These are phyloP conservation scores for Pseudogymnoascus sp. DNA, from an alignment of 2,329 filamentous ascomycete species.

Conservation along the genomic window DNA sequence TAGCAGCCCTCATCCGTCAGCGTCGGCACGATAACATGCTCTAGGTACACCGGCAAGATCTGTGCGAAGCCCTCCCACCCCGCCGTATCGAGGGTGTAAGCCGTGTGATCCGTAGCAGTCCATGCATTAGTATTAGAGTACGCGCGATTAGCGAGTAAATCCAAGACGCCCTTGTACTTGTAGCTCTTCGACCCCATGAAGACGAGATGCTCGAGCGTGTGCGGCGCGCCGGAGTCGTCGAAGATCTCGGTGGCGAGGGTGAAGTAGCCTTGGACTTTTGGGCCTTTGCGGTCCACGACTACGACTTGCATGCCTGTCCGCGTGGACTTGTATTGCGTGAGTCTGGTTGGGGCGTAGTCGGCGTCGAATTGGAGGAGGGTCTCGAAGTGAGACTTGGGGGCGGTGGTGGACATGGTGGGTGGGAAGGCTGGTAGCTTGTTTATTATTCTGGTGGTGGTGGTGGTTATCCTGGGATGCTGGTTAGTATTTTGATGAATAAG, in stretches of 20 bases:
- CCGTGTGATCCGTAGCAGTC: conserved; percentile 94
- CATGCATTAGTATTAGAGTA: conserved; percentile 95
- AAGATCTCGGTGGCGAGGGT: conserved; percentile 94
- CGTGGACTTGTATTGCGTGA: conserved; percentile 94
- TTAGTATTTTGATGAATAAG: background rate
- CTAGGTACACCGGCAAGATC: conserved; percentile 88
- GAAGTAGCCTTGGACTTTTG: conserved; percentile 94
- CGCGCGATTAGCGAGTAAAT: conserved; percentile 85
- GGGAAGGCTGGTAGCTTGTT: background rate
- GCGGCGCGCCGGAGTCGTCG: conserved; percentile 89
- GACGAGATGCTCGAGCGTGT: conserved; percentile 73
- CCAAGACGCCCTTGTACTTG: conserved; percentile 87
- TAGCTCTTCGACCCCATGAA: conserved; percentile 93
- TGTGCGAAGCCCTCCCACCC: conserved; percentile 96
- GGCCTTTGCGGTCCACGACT: conserved; percentile 83
- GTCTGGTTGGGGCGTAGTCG: conserved; percentile 78
- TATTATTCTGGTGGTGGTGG: background rate
- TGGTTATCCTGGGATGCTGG: background rate
- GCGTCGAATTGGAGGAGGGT: conserved; percentile 78
- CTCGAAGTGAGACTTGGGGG: conserved; percentile 55
- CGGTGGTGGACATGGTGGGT: background rate
- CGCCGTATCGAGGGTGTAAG: conserved; percentile 89
- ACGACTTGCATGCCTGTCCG: conserved; percentile 91
- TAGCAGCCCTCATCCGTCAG: conserved; percentile 88
- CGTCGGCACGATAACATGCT: conserved; percentile 85